Evolutionary conservation across 2,329 filamentous ascomycete species (phyloP).

Genomic region (Exophiala dermatitidis): DNA sequence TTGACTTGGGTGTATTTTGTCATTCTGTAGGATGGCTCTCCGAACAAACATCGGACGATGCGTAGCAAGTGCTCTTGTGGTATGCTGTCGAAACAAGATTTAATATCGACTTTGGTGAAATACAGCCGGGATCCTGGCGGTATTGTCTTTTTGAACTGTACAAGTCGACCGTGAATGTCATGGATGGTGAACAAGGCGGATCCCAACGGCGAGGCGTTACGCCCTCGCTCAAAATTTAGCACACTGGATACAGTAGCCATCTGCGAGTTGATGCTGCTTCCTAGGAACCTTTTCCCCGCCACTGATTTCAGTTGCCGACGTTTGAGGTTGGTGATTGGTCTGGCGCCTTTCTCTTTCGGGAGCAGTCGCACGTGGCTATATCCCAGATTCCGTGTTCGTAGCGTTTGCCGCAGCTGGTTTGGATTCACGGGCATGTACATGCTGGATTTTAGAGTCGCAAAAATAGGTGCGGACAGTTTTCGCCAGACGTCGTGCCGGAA

Average conservation of each 20-base stretch:
- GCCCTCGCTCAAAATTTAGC: conserved; percentile 65
- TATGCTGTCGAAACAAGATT: conserved; percentile 90
- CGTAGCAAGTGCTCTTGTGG: conserved; percentile 68
- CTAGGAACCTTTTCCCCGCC: conserved; percentile 50
- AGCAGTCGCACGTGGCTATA: conserved; percentile 73
- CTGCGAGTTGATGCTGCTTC: conserved; percentile 61
- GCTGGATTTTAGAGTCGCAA: conserved; percentile 57
- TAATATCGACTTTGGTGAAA: conserved; percentile 88
- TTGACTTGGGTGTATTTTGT: conserved; percentile 62
- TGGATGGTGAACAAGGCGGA: conserved; percentile 73
- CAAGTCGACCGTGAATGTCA: conserved; percentile 69
- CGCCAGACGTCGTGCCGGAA: conserved; percentile 93
- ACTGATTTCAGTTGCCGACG: conserved; percentile 51
- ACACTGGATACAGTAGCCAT: conserved; percentile 68
- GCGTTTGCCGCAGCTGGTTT: conserved; percentile 49
- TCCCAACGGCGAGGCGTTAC: conserved; percentile 58
- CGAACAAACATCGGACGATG: conserved; percentile 54
- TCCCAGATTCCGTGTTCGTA: conserved; percentile 60
- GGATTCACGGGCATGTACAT: conserved; percentile 74
- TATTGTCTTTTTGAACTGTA: conserved; percentile 56
- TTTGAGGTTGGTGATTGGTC: conserved; percentile 82
- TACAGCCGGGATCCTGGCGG: conserved; percentile 49
- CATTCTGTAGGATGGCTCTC: conserved; percentile 60
- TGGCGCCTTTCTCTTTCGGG: conserved; percentile 68
- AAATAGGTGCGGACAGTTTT: conserved; percentile 63